Evolutionary conservation across 2,329 filamentous ascomycete species (phyloP).

Genomic region (Botrytis squamosa): DNA sequence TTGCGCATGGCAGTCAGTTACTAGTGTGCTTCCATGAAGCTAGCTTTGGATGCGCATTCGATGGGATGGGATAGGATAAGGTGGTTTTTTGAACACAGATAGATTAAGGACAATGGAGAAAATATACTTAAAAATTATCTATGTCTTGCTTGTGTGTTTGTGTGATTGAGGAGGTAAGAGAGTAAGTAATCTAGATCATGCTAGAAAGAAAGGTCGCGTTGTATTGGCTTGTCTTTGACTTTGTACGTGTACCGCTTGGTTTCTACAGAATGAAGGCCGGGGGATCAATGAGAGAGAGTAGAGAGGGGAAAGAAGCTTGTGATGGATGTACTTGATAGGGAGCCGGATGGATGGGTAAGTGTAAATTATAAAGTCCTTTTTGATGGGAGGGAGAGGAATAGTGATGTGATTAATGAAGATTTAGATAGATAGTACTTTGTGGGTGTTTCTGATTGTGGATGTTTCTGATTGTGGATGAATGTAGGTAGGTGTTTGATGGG

Average conservation of each 20-base stretch:
- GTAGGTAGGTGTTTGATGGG: no score
- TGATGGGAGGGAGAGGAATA: neutral
- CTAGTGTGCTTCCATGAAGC: neutral
- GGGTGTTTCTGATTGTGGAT: no score
- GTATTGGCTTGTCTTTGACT: neutral
- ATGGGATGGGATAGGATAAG: neutral
- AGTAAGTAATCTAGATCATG: neutral
- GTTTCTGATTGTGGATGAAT: no score
- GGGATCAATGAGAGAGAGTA: neutral
- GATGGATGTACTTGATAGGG: no score
- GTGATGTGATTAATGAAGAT: no score
- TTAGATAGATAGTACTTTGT: no score
- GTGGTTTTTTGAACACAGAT: constrained; percentile 1
- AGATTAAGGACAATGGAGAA: neutral
- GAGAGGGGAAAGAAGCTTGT: neutral
- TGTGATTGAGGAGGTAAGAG: neutral
- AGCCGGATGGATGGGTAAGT: neutral
- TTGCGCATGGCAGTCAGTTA: neutral
- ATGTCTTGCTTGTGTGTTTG: neutral
- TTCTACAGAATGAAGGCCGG: neutral
- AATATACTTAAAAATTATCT: neutral
- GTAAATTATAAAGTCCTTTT: neutral
- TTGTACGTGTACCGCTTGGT: neutral
- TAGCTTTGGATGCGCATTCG: neutral
- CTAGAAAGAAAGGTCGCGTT: neutral